Evolutionary conservation across 2,329 filamentous ascomycete genomes (phyloP).

Genomic region (Grosmannia penicillata): DNA sequence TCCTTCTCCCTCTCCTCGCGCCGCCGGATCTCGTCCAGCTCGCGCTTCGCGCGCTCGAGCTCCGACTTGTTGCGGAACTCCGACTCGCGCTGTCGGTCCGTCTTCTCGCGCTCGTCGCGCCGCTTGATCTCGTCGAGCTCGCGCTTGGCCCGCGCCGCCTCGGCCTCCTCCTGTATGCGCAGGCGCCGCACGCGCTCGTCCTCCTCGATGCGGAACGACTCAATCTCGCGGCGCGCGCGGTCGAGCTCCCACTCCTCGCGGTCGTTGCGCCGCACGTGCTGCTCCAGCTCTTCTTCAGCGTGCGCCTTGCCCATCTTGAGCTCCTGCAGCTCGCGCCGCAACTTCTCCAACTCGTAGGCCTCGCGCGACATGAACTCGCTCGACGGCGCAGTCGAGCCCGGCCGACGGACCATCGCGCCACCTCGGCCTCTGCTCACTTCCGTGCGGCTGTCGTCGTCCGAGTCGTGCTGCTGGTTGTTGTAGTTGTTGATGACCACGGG

Average conservation of each 20-base stretch:
- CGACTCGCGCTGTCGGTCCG: constrained; percentile 18
- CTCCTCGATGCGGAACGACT: constrained; percentile 25
- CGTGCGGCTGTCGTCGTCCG: constrained; percentile 12
- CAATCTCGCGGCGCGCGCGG: constrained; percentile 26
- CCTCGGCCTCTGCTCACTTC: too few relatives aligned
- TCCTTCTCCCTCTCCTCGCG: constrained; percentile 32
- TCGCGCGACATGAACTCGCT: constrained; percentile 24
- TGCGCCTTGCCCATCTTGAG: constrained; percentile 26
- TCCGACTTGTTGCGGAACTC: constrained; percentile 35
- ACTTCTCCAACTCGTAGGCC: constrained; percentile 21
- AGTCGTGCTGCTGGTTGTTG: constrained; percentile 25
- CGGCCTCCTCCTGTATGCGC: constrained; percentile 19
- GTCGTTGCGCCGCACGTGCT: constrained; percentile 33
- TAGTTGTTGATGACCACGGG: constrained; percentile 45
- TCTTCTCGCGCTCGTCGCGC: constrained; percentile 18
- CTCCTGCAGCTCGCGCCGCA: constrained; percentile 28
- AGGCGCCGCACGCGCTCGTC: constrained; percentile 18
- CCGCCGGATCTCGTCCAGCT: constrained; percentile 26
- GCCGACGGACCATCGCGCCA: constrained; percentile 13
- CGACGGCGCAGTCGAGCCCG: constrained; percentile 11
- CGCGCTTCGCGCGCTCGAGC: constrained; percentile 29
- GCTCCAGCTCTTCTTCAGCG: constrained; percentile 28
- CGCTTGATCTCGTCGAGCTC: constrained; percentile 22
- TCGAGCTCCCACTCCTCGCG: constrained; percentile 25
- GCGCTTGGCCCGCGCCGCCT: constrained; percentile 12